These are phyloP conservation scores for Myxozyma vanderwaltii DNA, from an alignment of 805 yeast species.

Conservation along the genomic window DNA sequence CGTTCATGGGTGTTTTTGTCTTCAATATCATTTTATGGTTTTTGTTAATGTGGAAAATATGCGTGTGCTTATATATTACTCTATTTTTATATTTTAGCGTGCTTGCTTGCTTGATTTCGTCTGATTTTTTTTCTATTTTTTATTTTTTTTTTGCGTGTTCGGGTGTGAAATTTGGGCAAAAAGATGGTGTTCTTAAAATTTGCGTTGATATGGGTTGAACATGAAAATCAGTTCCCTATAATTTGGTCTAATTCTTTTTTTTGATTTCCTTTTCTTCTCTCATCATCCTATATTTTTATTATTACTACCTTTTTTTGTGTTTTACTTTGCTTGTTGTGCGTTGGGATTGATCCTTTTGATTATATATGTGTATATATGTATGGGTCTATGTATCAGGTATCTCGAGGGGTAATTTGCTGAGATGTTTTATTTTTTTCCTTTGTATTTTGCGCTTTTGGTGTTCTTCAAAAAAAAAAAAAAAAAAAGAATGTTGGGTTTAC, in stretches of 20 bases:
- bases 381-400: background rate
- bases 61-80: background rate
- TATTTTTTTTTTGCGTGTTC: background rate
- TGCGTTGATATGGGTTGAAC: slow-evolving; percentile 13
- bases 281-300: slow-evolving; percentile 4
- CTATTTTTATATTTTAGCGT: background rate
- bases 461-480: no score
- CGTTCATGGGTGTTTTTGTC: slow-evolving; percentile 10
- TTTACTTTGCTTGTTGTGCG: slow-evolving; percentile 3
- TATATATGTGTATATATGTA: background rate
- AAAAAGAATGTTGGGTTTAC: no score
- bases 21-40: slow-evolving; percentile 10
- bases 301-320: slow-evolving; percentile 1
- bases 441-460: no score
- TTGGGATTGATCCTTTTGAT: slow-evolving; percentile 3
- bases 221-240: background rate
- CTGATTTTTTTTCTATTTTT: background rate
- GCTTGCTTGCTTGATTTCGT: no score
- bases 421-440: slow-evolving; percentile 1
- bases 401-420: background rate
- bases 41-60: slow-evolving; percentile 7
- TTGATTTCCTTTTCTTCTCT: slow-evolving; percentile 1
- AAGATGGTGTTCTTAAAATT: slow-evolving; percentile 20
- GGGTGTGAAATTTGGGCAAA: slow-evolving; percentile 26
- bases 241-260: slow-evolving; percentile 8